phyloP scores from a whole-genome alignment of 2,329 filamentous ascomycete genomes.

The Aurifilum marmelostoma region DNA sequence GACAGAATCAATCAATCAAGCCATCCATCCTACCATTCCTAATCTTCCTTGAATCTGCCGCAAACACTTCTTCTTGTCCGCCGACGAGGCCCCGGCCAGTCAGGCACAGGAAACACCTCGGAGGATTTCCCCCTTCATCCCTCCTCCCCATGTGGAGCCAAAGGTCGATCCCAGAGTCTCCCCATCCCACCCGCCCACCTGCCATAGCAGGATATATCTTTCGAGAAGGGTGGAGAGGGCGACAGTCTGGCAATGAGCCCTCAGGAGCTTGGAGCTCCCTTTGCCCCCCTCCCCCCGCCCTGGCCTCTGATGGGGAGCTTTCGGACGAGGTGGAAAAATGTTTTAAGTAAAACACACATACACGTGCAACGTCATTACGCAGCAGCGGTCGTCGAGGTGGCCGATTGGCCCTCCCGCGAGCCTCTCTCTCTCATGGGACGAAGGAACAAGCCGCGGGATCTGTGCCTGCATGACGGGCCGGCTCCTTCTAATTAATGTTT shows the following conservation, averaged over 20 bases:
- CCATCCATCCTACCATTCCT: not conserved
- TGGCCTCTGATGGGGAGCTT: not conserved
- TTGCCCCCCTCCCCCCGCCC: too few relatives aligned
- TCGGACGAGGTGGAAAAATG: not conserved
- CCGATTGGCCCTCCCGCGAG: not conserved
- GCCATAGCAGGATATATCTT: not conserved
- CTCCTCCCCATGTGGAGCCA: not conserved
- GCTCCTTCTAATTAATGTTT: not conserved
- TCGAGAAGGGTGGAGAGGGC: not conserved
- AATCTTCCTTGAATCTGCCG: not conserved
- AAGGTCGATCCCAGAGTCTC: not conserved
- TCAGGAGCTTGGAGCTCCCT: not conserved
- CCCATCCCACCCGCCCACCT: not conserved
- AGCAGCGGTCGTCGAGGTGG: not conserved
- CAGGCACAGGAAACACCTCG: not conserved
- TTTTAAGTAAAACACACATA: too few relatives aligned
- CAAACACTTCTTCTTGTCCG: not conserved
- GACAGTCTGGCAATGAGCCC: not conserved
- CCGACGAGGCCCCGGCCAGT: not conserved
- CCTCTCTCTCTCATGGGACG: not conserved
- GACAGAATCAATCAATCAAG: not conserved
- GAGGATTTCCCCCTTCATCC: not conserved
- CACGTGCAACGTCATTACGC: not conserved
- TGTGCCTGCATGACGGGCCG: not conserved
- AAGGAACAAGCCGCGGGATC: not conserved